Evolutionary conservation across 2,329 filamentous ascomycete species (phyloP).

Genomic region (Colletotrichum caudatum): DNA sequence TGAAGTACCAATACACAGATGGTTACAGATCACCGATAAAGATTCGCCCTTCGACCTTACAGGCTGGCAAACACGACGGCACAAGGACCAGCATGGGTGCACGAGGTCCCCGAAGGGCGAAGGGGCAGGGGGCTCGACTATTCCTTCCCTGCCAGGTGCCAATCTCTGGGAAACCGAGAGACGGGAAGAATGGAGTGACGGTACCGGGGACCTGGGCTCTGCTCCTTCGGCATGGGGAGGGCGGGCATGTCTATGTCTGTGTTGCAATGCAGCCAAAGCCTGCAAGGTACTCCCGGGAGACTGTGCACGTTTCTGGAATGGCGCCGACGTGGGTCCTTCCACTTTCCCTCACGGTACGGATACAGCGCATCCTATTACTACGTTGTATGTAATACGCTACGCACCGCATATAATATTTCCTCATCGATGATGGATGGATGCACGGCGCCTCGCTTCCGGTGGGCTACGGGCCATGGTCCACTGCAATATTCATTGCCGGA

Average conservation of each 20-base stretch:
- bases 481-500: conserved; percentile 11
- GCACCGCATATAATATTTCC: background rate
- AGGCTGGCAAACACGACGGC: conserved; percentile 15
- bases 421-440: background rate
- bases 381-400: too few species aligned
- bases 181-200: background rate
- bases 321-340: conserved; percentile 25
- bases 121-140: background rate
- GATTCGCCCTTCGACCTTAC: background rate
- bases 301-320: conserved; percentile 36
- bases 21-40: background rate
- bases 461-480: conserved; percentile 25
- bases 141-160: background rate
- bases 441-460: conserved; percentile 22
- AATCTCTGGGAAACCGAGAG: background rate
- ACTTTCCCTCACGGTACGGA: background rate
- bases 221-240: conserved; percentile 8
- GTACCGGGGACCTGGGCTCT: conserved; percentile 38
- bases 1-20: too few species aligned
- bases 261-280: conserved; percentile 37
- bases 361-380: too few species aligned
- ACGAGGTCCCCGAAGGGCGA: background rate
- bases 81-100: conserved; percentile 3
- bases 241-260: conserved; percentile 11
- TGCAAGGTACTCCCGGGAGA: conserved; percentile 37